A percentile compares a stretch with the other conserved stretches of the same genome.
Conservation (phyloP, 2,329 filamentous ascomycete genomes). For the Arachnomyces sp. region DNA sequence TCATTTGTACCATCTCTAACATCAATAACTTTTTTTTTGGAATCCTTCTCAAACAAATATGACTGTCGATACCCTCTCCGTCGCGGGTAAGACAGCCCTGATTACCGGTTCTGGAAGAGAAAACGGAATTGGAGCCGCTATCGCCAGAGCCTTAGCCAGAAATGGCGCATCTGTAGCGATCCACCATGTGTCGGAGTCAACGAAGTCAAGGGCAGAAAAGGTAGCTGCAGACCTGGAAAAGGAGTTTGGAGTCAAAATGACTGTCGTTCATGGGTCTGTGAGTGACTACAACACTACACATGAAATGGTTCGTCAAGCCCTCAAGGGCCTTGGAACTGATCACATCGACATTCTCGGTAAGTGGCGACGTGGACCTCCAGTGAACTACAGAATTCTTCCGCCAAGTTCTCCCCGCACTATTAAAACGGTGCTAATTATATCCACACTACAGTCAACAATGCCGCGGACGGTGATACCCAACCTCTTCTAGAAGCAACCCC, state of each 20-base stretch:
- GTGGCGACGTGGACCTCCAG: no score
- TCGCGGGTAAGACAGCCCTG: slow-evolving; percentile 29
- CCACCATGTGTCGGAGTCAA: slow-evolving; percentile 20
- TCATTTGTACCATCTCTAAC: no score
- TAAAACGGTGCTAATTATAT: neutral
- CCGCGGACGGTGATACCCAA: no score
- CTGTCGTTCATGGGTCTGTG: slow-evolving; percentile 16
- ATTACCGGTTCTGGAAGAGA: slow-evolving; percentile 30
- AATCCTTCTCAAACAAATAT: no score
- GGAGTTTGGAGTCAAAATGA: slow-evolving; percentile 10
- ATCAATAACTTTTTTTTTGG: no score
- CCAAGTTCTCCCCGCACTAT: neutral
- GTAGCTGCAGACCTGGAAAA: slow-evolving; percentile 12
- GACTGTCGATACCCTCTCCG: slow-evolving; percentile 19
- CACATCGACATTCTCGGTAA: slow-evolving; percentile 20
- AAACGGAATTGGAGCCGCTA: slow-evolving; percentile 28
- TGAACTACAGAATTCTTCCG: neutral
- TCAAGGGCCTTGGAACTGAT: slow-evolving; percentile 8
- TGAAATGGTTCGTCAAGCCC: slow-evolving; percentile 10
- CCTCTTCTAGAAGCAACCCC: no score
- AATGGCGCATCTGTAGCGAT: slow-evolving; percentile 20
- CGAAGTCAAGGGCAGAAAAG: slow-evolving; percentile 11
- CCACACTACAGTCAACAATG: no score
- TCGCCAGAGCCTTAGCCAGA: slow-evolving; percentile 24
- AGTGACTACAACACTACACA: slow-evolving; percentile 10